Conservation (phyloP, 306 rosid species). For the Dalbergia cochinchinensis region DNA sequence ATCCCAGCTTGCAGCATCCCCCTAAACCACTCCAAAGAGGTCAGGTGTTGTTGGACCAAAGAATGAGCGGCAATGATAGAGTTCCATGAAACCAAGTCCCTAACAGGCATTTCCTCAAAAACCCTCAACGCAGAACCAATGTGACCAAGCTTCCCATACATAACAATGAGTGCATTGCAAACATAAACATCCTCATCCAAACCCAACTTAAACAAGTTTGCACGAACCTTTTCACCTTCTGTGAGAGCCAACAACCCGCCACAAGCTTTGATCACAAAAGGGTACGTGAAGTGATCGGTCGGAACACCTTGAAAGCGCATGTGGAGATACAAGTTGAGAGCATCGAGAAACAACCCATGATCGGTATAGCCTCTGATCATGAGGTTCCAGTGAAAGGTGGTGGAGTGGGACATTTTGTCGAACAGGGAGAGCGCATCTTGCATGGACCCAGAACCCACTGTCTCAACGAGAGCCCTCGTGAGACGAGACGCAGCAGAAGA, state of each 20-base stretch:
- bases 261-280: conserved; percentile 63
- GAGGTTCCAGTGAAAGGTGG: conserved; percentile 58
- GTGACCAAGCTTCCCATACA: conserved; percentile 61
- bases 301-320: conserved; percentile 59
- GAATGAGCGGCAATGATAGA: conserved; percentile 62
- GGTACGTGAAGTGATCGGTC: conserved; percentile 59
- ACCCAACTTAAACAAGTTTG: conserved; percentile 56
- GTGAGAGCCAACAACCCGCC: conserved; percentile 48
- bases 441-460: conserved; percentile 52
- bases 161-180: conserved; percentile 55
- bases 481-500: conserved; percentile 23
- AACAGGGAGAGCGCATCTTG: conserved; percentile 61
- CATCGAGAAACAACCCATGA: conserved; percentile 51
- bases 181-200: conserved; percentile 59
- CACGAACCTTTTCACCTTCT: conserved; percentile 56
- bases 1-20: conserved; percentile 56
- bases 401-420: conserved; percentile 55
- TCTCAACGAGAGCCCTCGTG: conserved; percentile 41
- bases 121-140: conserved; percentile 53
- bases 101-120: conserved; percentile 61
- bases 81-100: conserved; percentile 67
- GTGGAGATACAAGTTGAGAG: conserved; percentile 51
- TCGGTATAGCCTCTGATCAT: conserved; percentile 59
- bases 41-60: conserved; percentile 47
- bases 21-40: conserved; percentile 51